phyloP scores from a whole-genome alignment of 805 yeast species.

The Myxozyma kluyveri region DNA sequence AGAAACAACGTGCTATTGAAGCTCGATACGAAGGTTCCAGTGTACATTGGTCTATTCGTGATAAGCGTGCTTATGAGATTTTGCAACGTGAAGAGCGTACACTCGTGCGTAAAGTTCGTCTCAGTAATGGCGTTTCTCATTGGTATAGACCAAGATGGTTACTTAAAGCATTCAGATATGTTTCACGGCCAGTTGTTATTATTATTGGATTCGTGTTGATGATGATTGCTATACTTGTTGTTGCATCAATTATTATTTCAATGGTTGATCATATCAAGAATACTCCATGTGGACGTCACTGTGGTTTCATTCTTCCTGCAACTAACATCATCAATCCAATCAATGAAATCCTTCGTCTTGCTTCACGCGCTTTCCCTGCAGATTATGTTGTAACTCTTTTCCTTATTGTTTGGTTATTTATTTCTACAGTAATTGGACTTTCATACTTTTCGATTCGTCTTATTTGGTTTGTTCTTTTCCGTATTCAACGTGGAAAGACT shows the following conservation, averaged over 20 bases:
- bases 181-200: constrained; percentile 20
- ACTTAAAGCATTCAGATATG: constrained; percentile 11
- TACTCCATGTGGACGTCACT: constrained; percentile 28
- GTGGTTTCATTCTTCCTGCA: constrained; percentile 22
- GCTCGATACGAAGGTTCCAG: constrained; percentile 28
- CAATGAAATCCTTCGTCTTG: constrained; percentile 23
- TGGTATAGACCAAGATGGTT: constrained; percentile 29
- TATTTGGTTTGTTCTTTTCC: constrained; percentile 28
- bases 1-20: constrained; percentile 34
- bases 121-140: constrained; percentile 16
- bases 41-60: constrained; percentile 31
- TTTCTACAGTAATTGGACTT: constrained; percentile 28
- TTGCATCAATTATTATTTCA: constrained; percentile 27
- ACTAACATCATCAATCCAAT: constrained; percentile 25
- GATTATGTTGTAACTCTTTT: constrained; percentile 27
- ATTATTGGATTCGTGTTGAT: constrained; percentile 23
- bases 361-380: constrained; percentile 29
- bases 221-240: constrained; percentile 18
- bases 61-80: constrained; percentile 30
- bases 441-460: constrained; percentile 30
- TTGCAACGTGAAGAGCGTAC: constrained; percentile 33
- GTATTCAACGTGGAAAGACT: constrained; percentile 29
- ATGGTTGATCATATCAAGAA: constrained; percentile 27
- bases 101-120: constrained; percentile 27
- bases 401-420: constrained; percentile 27